Percentiles rank a stretch among this genome's conserved stretches.
Evolutionary conservation across 2,329 filamentous ascomycete genomes (phyloP).

Genomic region (Escovopsis sp.): DNA sequence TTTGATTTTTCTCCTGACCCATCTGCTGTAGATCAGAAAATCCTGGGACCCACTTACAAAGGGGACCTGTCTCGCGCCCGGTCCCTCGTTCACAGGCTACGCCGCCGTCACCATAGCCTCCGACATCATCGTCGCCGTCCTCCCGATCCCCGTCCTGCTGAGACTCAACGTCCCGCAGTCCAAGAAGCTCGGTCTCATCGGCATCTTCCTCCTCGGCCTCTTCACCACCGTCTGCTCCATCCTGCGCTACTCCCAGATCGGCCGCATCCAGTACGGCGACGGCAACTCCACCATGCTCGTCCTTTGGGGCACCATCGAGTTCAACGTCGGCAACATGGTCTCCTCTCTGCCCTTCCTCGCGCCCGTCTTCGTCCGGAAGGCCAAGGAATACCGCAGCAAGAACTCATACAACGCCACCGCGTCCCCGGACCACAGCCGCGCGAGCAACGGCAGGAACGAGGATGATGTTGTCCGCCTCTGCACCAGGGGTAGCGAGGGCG

Average conservation of each 20-base stretch:
- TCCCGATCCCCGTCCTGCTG: constrained; percentile 34
- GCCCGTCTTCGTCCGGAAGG: constrained; percentile 26
- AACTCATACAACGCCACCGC: constrained; percentile 17
- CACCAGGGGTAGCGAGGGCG: constrained; percentile 15
- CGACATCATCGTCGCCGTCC: constrained; percentile 31
- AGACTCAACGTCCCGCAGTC: constrained; percentile 29
- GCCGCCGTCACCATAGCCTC: constrained; percentile 35
- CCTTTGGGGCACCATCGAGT: constrained; percentile 40
- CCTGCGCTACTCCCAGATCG: constrained; percentile 34
- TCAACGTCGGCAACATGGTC: constrained; percentile 38
- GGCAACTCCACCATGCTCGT: constrained; percentile 41
- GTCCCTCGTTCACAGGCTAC: constrained; percentile 34
- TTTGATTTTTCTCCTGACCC: too few relatives aligned
- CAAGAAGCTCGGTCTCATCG: constrained; percentile 35
- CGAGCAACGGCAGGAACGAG: constrained; percentile 10
- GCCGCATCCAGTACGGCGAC: constrained; percentile 31
- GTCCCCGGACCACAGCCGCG: constrained; percentile 11
- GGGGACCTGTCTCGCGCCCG: constrained; percentile 30
- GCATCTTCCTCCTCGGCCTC: constrained; percentile 35
- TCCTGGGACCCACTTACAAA: constrained; percentile 27
- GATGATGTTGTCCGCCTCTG: constrained; percentile 22
- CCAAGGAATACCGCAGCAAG: constrained; percentile 25
- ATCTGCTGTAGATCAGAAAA: constrained; percentile 17
- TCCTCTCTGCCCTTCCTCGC: constrained; percentile 30
- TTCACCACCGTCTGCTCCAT: constrained; percentile 41